phyloP scores from a whole-genome alignment of 306 rosid species.

The Ziziphus jujuba region DNA sequence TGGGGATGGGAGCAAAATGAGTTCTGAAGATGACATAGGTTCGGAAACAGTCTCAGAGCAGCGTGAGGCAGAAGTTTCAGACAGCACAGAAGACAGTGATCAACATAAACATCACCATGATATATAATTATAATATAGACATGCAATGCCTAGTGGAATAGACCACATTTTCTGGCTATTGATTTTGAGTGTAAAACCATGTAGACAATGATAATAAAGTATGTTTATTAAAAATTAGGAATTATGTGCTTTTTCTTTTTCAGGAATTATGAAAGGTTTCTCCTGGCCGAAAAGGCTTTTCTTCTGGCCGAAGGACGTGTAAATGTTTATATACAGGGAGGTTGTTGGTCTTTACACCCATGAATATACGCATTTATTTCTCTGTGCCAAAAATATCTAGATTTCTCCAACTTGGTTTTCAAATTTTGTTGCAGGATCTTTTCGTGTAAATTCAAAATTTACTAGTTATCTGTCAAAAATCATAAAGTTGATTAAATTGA shows the following conservation, averaged over 20 bases:
- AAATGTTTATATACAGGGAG: too few relatives aligned
- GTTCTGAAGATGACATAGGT: conserved; percentile 36
- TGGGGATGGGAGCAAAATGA: conserved; percentile 37
- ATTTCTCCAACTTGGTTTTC: too few relatives aligned
- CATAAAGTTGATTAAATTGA: too few relatives aligned
- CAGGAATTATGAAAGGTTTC: background rate
- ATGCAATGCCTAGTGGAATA: conserved; percentile 44
- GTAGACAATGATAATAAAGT: conserved; percentile 49
- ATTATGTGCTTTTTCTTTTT: background rate
- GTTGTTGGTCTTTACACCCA: too few relatives aligned
- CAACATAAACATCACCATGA: conserved; percentile 55
- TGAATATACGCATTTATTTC: too few relatives aligned
- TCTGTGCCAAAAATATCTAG: too few relatives aligned
- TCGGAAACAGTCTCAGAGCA: conserved; percentile 45
- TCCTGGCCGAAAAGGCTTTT: too few relatives aligned
- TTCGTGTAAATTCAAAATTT: too few relatives aligned
- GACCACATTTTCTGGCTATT: conserved; percentile 37
- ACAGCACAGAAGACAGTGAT: conserved; percentile 39
- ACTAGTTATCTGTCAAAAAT: too few relatives aligned
- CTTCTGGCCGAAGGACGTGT: background rate
- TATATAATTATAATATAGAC: conserved; percentile 27
- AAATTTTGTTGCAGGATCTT: too few relatives aligned
- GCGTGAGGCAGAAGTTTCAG: conserved; percentile 39
- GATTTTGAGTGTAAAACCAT: conserved; percentile 59
- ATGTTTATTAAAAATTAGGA: conserved; percentile 4